Conservation (phyloP, 345 rosid genomes). For the Eucalyptus fibrosa region DNA sequence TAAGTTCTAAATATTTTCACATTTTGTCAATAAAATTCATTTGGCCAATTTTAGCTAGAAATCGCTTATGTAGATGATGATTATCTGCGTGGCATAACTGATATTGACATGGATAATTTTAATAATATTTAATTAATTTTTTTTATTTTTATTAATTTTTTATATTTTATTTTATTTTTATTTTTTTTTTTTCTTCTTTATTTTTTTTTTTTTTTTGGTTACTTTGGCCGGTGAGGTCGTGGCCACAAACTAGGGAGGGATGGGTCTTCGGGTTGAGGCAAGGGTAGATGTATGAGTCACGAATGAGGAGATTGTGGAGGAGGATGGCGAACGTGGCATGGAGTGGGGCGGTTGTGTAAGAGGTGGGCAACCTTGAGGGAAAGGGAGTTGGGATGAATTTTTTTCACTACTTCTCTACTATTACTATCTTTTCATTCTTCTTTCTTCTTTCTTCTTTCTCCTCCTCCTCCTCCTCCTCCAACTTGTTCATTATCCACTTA, state of each 20-base stretch:
- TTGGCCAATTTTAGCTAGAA: too few relatives aligned
- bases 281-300: neutral
- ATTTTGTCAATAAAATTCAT: rapidly evolving
- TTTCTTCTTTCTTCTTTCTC: too few relatives aligned
- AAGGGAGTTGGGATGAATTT: neutral
- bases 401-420: neutral
- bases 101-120: too few relatives aligned
- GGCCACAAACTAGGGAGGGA: neutral
- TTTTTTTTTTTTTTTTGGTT: too few relatives aligned
- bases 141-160: too few relatives aligned
- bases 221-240: neutral
- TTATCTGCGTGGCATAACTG: rapidly evolving
- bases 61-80: neutral
- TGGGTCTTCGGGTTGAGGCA: neutral
- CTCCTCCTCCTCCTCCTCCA: neutral
- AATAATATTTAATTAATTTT: too few relatives aligned
- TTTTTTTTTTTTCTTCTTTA: rapidly evolving
- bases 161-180: too few relatives aligned
- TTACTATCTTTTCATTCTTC: too few relatives aligned
- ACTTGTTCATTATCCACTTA: neutral
- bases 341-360: neutral
- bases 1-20: neutral
- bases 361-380: neutral
- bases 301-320: neutral
- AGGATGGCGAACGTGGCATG: neutral